Evolutionary conservation across 306 rosid species (phyloP).

Genomic region (Rosa rugosa): DNA sequence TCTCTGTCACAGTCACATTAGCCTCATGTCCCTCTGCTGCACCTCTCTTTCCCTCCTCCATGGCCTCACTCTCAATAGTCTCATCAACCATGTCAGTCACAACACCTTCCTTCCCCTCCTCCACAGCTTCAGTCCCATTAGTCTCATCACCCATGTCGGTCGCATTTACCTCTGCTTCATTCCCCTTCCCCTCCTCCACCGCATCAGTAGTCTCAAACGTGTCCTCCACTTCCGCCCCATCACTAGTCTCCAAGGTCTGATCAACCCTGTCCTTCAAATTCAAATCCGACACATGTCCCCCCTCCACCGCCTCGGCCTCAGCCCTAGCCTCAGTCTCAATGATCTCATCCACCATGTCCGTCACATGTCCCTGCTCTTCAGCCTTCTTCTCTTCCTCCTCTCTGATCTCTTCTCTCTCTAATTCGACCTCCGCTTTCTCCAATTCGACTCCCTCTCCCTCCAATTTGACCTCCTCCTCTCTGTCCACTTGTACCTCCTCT

Average conservation of each 20-base stretch:
- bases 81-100: neutral
- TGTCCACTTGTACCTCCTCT: conserved; percentile 19
- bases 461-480: neutral
- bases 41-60: neutral
- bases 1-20: neutral
- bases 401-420: neutral
- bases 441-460: conserved; percentile 1
- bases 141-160: conserved; percentile 7
- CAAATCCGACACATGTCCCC: neutral
- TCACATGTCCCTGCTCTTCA: neutral
- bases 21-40: conserved; percentile 11
- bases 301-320: conserved; percentile 9
- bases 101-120: conserved; percentile 17
- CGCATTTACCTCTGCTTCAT: conserved; percentile 10
- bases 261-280: neutral
- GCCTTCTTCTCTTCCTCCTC: neutral
- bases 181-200: conserved; percentile 16
- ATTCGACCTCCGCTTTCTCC: neutral
- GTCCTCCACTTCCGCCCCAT: neutral
- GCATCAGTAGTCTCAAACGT: neutral
- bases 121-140: conserved; percentile 1
- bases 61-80: neutral
- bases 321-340: neutral
- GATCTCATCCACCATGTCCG: neutral
- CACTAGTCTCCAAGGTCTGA: neutral